Evolutionary conservation across 176 grass and related monocot genomes (phyloP).

Genomic region (Oryza coarctata): DNA sequence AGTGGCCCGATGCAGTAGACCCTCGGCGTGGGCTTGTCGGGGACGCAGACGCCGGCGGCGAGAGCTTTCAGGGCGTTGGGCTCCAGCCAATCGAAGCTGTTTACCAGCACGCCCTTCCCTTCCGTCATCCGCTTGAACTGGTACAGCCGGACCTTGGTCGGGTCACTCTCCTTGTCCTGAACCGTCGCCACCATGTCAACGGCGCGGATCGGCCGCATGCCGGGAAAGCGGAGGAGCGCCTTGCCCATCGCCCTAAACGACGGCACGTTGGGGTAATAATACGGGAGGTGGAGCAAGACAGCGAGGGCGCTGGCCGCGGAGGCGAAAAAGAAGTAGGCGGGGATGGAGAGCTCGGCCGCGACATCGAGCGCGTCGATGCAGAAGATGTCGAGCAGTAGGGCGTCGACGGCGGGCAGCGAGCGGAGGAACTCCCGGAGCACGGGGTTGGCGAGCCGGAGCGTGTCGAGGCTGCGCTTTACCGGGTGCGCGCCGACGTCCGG

Average conservation of each 20-base stretch:
- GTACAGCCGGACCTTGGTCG: constrained; percentile 9
- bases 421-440: constrained; percentile 6
- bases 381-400: constrained; percentile 68
- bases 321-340: constrained; percentile 48
- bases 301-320: constrained; percentile 40
- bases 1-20: constrained; percentile 57
- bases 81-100: constrained; percentile 57
- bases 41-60: constrained; percentile 33
- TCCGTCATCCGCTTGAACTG: constrained; percentile 34
- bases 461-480: constrained; percentile 14
- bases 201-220: constrained; percentile 38
- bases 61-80: constrained; percentile 29
- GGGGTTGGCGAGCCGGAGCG: constrained; percentile 34
- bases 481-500: constrained; percentile 19
- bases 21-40: constrained; percentile 11
- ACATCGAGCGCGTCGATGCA: constrained; percentile 53
- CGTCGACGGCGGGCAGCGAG: constrained; percentile 17
- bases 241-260: constrained; percentile 44
- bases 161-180: constrained; percentile 30
- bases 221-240: constrained; percentile 28
- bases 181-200: constrained; percentile 16
- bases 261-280: constrained; percentile 4
- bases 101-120: constrained; percentile 47
- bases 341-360: constrained; percentile 44
- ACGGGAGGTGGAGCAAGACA: constrained; percentile 37